Percentiles rank a stretch among this genome's conserved stretches.
Conservation (phyloP, 2,329 filamentous ascomycete genomes). For the Trichoderma aggressivum region DNA sequence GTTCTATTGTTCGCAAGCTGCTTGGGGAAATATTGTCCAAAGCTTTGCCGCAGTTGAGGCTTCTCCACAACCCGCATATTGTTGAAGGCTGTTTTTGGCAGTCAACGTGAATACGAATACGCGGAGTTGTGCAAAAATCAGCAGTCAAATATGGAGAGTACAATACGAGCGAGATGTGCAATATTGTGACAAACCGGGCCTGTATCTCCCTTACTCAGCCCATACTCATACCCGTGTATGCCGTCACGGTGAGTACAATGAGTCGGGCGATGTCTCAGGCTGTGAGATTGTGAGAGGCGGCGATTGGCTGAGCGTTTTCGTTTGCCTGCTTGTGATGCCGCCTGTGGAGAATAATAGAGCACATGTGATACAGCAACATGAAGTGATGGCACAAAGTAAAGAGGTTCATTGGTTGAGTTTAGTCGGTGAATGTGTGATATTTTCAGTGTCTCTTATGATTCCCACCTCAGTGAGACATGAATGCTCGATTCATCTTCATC, state of each 20-base stretch:
- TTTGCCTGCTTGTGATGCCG: background rate
- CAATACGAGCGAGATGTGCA: background rate
- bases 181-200: background rate
- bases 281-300: background rate
- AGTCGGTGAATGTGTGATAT: background rate
- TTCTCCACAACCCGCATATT: background rate
- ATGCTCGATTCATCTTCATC: background rate
- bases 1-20: background rate
- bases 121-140: background rate
- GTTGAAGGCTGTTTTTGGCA: background rate
- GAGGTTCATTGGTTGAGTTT: background rate
- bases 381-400: background rate
- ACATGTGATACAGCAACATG: background rate
- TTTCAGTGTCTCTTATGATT: background rate
- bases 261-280: background rate
- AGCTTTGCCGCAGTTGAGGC: background rate
- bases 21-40: background rate
- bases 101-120: background rate
- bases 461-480: background rate
- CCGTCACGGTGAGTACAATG: background rate
- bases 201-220: background rate
- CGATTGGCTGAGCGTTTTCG: background rate
- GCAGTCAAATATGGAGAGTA: background rate
- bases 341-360: background rate
- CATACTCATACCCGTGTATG: background rate